These are phyloP conservation scores for Dacryopinax primogenitus DNA, from an alignment of 768 basidiomycete genomes.

Conservation along the genomic window DNA sequence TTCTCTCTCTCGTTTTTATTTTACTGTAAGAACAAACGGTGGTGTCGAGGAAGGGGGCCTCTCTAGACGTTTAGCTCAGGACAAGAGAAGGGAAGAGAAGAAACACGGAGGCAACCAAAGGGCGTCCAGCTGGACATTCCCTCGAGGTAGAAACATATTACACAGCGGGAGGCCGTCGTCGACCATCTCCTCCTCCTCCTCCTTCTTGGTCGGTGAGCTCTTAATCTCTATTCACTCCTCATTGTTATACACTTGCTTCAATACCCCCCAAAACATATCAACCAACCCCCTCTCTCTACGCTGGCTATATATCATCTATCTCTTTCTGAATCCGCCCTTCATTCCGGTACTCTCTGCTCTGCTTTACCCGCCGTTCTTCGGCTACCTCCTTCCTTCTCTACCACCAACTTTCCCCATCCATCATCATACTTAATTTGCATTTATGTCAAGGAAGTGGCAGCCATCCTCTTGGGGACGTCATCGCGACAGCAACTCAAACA, in stretches of 20 bases:
- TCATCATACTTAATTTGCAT: slow-evolving; percentile 6
- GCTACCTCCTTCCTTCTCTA: background rate
- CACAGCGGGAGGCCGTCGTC: background rate
- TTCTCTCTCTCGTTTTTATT: background rate
- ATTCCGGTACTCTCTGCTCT: background rate
- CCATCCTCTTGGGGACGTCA: slow-evolving; percentile 3
- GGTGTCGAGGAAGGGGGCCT: background rate
- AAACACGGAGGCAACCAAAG: slow-evolving; percentile 6
- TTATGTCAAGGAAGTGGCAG: slow-evolving; percentile 10
- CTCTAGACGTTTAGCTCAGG: background rate
- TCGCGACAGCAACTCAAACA: slow-evolving; percentile 4
- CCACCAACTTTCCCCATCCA: background rate
- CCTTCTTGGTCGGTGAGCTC: background rate
- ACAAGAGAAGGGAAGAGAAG: background rate
- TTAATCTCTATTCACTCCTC: background rate
- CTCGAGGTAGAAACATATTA: background rate
- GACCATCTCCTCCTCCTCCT: background rate
- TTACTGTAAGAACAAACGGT: background rate
- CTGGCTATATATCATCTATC: background rate
- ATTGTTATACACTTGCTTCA: background rate
- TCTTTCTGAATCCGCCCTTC: background rate
- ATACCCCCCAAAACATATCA: too few species aligned
- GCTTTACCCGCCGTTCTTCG: background rate
- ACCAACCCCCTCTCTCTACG: background rate
- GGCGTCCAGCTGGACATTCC: background rate